Evolutionary conservation across 2,329 filamentous ascomycete species (phyloP).

Genomic region (Colletotrichum ledebouriae): DNA sequence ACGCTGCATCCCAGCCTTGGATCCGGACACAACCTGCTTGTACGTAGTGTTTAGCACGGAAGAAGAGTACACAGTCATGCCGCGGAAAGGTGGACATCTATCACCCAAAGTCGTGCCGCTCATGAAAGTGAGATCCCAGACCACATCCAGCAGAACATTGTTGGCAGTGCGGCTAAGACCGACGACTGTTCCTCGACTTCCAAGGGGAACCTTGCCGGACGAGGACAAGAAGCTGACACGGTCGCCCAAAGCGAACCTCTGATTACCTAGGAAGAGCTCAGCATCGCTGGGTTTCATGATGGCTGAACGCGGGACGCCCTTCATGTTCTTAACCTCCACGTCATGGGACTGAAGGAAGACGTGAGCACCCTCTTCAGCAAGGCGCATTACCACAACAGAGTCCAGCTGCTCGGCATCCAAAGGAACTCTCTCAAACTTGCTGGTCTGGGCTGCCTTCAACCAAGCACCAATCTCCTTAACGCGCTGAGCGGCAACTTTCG

Average conservation of each 20-base stretch:
- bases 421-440: conserved; percentile 94
- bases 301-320: conserved; percentile 86
- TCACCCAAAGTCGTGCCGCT: conserved; percentile 93
- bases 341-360: conserved; percentile 65
- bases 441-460: conserved; percentile 92
- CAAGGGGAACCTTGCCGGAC: conserved; percentile 94
- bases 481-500: conserved; percentile 78
- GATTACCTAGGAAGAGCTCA: conserved; percentile 90
- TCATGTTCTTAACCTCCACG: conserved; percentile 76
- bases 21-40: conserved; percentile 81
- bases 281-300: conserved; percentile 94
- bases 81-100: conserved; percentile 92
- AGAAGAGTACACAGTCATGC: conserved; percentile 89
- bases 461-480: conserved; percentile 95
- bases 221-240: conserved; percentile 93
- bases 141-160: conserved; percentile 85
- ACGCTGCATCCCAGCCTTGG: conserved; percentile 69
- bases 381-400: conserved; percentile 84
- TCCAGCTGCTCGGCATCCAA: conserved; percentile 97
- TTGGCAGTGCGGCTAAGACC: conserved; percentile 91
- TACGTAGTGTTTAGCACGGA: conserved; percentile 89
- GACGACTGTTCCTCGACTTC: conserved; percentile 91
- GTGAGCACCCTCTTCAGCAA: conserved; percentile 82
- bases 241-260: conserved; percentile 87
- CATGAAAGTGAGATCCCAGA: conserved; percentile 97